Percentiles rank a stretch among this genome's conserved stretches.
Evolutionary conservation across 1,139 yeast genomes (phyloP).

Genomic region (Suhomyces choctaworum): DNA sequence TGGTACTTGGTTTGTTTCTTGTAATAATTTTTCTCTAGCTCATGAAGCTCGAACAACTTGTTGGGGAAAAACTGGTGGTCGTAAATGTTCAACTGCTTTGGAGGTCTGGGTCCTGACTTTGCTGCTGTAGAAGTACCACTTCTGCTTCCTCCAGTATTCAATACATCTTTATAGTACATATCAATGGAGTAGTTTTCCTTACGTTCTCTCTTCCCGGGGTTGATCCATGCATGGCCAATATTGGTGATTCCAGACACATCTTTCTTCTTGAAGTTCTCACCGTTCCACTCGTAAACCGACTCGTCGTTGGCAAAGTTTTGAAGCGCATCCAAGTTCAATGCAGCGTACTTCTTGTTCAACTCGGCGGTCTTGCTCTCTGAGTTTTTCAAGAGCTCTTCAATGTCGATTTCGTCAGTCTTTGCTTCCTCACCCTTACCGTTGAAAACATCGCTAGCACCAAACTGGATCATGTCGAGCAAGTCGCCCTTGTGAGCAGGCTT

Average conservation of each 20-base stretch:
- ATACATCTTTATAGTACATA: slow-evolving; percentile 74
- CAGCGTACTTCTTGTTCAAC: slow-evolving; percentile 62
- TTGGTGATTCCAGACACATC: slow-evolving; percentile 41
- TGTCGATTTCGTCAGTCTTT: slow-evolving; percentile 56
- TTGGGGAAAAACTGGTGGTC: slow-evolving; percentile 76
- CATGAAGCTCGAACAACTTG: slow-evolving; percentile 60
- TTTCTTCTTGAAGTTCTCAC: slow-evolving; percentile 75
- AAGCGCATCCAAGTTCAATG: slow-evolving; percentile 70
- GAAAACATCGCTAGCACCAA: slow-evolving; percentile 71
- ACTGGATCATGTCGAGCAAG: slow-evolving; percentile 75
- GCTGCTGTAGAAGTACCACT: slow-evolving; percentile 10
- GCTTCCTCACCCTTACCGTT: slow-evolving; percentile 20
- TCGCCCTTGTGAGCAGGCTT: slow-evolving; percentile 65
- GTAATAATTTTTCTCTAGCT: slow-evolving; percentile 62
- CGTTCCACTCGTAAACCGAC: slow-evolving; percentile 86
- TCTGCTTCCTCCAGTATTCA: slow-evolving; percentile 57
- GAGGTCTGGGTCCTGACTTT: slow-evolving; percentile 58
- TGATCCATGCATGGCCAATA: slow-evolving; percentile 61
- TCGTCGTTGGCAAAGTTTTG: slow-evolving; percentile 66
- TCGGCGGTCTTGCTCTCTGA: slow-evolving; percentile 66
- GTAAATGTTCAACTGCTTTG: slow-evolving; percentile 65
- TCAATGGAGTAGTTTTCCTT: slow-evolving; percentile 78
- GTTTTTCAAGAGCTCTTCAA: slow-evolving; percentile 57
- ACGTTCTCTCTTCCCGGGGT: slow-evolving; percentile 76
- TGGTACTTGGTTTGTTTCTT: slow-evolving; percentile 51